These are phyloP conservation scores for Schizonepeta tenuifolia DNA, from an alignment of 257 asterid genomes.

Conservation along the genomic window DNA sequence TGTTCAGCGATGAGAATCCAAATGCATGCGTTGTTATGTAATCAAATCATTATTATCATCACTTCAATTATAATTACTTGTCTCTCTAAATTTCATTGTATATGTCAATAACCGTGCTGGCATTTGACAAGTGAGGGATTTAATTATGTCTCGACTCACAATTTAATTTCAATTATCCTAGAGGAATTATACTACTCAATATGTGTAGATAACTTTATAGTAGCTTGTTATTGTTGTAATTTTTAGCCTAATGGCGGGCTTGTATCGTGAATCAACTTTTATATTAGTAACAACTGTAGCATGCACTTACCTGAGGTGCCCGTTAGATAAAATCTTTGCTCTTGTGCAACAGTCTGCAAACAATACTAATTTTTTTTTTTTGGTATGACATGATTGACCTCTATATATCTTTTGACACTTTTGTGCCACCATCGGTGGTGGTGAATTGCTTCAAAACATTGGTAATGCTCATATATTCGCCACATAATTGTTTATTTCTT, in stretches of 20 bases:
- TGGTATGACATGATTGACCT: too few species aligned
- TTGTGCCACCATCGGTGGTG: constrained; percentile 37
- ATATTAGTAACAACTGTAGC: background rate
- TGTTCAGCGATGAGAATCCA: constrained; percentile 93
- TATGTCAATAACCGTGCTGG: constrained; percentile 33
- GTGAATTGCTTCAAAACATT: constrained; percentile 12
- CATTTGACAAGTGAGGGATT: background rate
- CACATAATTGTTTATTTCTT: constrained; percentile 15
- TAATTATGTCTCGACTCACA: background rate
- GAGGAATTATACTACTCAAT: background rate
- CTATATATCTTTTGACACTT: background rate
- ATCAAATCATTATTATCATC: background rate
- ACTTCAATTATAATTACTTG: background rate
- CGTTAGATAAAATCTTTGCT: too few species aligned
- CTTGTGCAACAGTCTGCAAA: too few species aligned
- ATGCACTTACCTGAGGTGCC: too few species aligned
- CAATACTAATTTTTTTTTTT: too few species aligned
- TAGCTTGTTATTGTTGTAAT: constrained; percentile 6
- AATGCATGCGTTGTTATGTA: constrained; percentile 80
- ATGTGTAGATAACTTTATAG: constrained; percentile 19
- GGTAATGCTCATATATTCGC: constrained; percentile 21
- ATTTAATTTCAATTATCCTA: background rate
- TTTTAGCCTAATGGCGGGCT: constrained; percentile 19
- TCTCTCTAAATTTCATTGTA: constrained; percentile 3
- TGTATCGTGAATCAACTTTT: background rate